Evolutionary conservation across 345 rosid species (phyloP), one percentile per base, ranked within the genome.

Genomic region (Populus ilicifolia): DNA sequence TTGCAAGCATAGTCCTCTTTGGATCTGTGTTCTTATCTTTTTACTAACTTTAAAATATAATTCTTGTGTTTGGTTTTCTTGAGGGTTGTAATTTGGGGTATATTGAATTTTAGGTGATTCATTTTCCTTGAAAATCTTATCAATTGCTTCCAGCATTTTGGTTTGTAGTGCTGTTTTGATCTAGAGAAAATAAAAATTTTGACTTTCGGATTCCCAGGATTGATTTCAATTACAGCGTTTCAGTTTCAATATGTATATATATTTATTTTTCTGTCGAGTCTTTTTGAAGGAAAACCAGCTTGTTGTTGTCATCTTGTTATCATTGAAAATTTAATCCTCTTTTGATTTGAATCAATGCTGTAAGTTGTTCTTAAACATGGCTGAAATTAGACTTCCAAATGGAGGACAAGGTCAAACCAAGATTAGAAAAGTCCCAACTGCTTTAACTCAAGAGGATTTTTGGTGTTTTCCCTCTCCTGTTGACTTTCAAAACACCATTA

Each of bases 401-500:
- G 86, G 90, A 78, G 97, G 92, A 62, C 91, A 90, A 83, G 91
- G 94, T 52, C 97, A 90, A 77, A 86, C 94, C 84, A 96, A 90
- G 88, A 89, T 96, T 68, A 87, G 88, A 82, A 93, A 84, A 83
- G 98, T 92, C 73, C 99, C 99, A 13, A 92, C 93, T 86, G 99
- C 98, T 65, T 96, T 93, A 71, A 96, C 97, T 21, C 98, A 98
- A 63, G 97, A 96, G 86, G 99, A 98, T 52, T 95, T 95, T 81
- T 95, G 99, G 99, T 95, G 99, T 76, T 95, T 98, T 75, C 99
- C 99, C 56, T 95, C 97, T 56, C 99, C 98, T 76, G 93, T 88
- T 62, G 94, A 84, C 73, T 95, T 95, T 82, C 99, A 95, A 76
- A 95, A 93, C 88, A 87, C 91, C 77, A 79, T 79, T 30, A 95